Percentiles rank a stretch among this genome's conserved stretches.
These are phyloP conservation scores for Lagenaria siceraria DNA, from an alignment of 306 rosid species.

Conservation along the genomic window DNA sequence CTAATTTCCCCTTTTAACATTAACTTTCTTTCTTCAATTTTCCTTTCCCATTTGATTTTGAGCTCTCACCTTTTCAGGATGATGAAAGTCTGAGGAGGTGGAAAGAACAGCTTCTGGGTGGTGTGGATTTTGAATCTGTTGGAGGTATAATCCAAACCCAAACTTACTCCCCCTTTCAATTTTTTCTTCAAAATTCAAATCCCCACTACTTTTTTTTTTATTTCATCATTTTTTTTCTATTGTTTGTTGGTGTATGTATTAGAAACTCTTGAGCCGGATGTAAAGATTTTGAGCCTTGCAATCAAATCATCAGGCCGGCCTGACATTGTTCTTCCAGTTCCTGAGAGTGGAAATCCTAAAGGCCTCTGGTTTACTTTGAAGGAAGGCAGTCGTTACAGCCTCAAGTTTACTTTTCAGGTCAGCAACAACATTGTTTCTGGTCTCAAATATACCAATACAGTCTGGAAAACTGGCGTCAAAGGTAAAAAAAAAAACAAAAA, in stretches of 20 bases:
- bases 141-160: slow-evolving; percentile 33
- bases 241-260: background rate
- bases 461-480: slow-evolving; percentile 79
- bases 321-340: slow-evolving; percentile 64
- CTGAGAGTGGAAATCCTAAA: slow-evolving; percentile 64
- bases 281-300: slow-evolving; percentile 73
- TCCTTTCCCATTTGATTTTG: background rate
- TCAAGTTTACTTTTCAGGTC: slow-evolving; percentile 67
- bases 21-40: background rate
- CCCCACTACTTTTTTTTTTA: background rate
- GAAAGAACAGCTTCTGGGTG: slow-evolving; percentile 98
- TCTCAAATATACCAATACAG: slow-evolving; percentile 80
- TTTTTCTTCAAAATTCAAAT: background rate
- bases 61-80: slow-evolving; percentile 27
- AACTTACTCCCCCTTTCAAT: background rate
- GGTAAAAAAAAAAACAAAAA: slow-evolving; percentile 18
- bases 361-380: slow-evolving; percentile 90
- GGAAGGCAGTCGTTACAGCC: slow-evolving; percentile 86
- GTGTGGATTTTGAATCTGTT: slow-evolving; percentile 66
- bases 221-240: background rate
- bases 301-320: slow-evolving; percentile 58
- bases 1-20: background rate
- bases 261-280: slow-evolving; percentile 83
- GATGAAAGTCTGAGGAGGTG: slow-evolving; percentile 92
- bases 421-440: slow-evolving; percentile 82